Evolutionary conservation across 495 filamentous ascomycete species (phyloP).

Genomic region (Platismatia glauca): DNA sequence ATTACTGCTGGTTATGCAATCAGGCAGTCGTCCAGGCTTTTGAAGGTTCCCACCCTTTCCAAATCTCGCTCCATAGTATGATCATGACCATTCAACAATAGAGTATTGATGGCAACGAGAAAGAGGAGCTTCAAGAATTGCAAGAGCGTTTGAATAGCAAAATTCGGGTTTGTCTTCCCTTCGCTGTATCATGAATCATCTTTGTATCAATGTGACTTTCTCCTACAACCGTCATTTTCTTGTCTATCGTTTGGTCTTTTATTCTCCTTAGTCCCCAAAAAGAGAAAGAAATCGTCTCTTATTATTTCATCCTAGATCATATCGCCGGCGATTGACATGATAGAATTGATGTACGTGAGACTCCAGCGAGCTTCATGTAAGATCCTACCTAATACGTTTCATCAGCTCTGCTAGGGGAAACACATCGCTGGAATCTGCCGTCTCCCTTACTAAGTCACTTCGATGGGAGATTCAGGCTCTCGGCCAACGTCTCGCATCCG

Average conservation of each 20-base stretch:
- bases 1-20: slow-evolving; percentile 83
- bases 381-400: slow-evolving; percentile 1
- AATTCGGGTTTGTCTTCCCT: slow-evolving; percentile 54
- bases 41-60: slow-evolving; percentile 47
- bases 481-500: slow-evolving; percentile 63
- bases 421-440: slow-evolving; percentile 81
- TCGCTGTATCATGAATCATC: not conserved
- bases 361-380: slow-evolving; percentile 8
- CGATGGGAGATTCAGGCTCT: slow-evolving; percentile 80
- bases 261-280: not conserved
- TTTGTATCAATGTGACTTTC: not conserved
- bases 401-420: slow-evolving; percentile 83
- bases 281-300: not conserved
- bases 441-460: slow-evolving; percentile 76
- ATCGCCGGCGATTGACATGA: slow-evolving; percentile 86
- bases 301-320: slow-evolving; percentile 51
- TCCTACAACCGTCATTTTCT: not conserved
- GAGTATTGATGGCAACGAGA: slow-evolving; percentile 60
- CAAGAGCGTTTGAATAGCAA: slow-evolving; percentile 74
- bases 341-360: slow-evolving; percentile 69
- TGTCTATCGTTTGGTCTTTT: not conserved
- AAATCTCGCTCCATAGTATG: not conserved
- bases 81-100: slow-evolving; percentile 25
- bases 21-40: slow-evolving; percentile 65
- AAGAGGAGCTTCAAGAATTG: slow-evolving; percentile 59